These are phyloP conservation scores for Trichoderma asperellum DNA, from an alignment of 2,329 filamentous ascomycete genomes.

Conservation along the genomic window DNA sequence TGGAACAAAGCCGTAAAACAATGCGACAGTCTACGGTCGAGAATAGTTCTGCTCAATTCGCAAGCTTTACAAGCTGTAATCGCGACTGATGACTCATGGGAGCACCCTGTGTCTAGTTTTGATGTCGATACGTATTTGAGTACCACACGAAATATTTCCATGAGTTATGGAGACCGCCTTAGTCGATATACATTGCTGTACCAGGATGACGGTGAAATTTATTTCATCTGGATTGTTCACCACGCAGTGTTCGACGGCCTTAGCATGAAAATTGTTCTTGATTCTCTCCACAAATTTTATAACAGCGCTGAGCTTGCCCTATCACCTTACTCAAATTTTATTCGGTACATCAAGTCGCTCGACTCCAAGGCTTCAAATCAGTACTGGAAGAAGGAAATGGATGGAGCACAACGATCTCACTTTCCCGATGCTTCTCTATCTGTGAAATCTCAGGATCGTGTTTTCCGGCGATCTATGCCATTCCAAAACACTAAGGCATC, in stretches of 20 bases:
- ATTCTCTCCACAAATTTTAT: slow-evolving; percentile 8
- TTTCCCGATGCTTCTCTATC: slow-evolving; percentile 19
- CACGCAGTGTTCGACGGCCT: slow-evolving; percentile 23
- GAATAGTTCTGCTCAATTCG: slow-evolving; percentile 18
- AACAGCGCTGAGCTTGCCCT: neutral
- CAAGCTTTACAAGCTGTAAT: neutral
- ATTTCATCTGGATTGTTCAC: slow-evolving; percentile 23
- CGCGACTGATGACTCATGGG: slow-evolving; percentile 5
- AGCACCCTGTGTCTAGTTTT: neutral
- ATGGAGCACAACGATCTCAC: slow-evolving; percentile 21
- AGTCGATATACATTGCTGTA: slow-evolving; percentile 2
- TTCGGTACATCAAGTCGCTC: slow-evolving; percentile 4
- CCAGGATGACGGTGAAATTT: neutral
- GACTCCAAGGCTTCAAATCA: neutral
- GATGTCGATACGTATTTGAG: slow-evolving; percentile 14
- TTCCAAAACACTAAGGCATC: slow-evolving; percentile 10
- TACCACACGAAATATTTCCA: neutral
- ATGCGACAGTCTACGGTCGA: slow-evolving; percentile 21
- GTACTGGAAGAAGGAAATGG: slow-evolving; percentile 31
- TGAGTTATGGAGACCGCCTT: slow-evolving; percentile 19
- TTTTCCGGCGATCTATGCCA: slow-evolving; percentile 10
- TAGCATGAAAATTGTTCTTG: slow-evolving; percentile 17
- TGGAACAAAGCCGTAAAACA: slow-evolving; percentile 32
- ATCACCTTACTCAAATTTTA: slow-evolving; percentile 7
- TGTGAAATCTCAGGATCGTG: neutral